A percentile compares a stretch with the other conserved stretches of the same genome.
Evolutionary conservation across 306 rosid species (phyloP).

Genomic region (Vachellia collinsii): DNA sequence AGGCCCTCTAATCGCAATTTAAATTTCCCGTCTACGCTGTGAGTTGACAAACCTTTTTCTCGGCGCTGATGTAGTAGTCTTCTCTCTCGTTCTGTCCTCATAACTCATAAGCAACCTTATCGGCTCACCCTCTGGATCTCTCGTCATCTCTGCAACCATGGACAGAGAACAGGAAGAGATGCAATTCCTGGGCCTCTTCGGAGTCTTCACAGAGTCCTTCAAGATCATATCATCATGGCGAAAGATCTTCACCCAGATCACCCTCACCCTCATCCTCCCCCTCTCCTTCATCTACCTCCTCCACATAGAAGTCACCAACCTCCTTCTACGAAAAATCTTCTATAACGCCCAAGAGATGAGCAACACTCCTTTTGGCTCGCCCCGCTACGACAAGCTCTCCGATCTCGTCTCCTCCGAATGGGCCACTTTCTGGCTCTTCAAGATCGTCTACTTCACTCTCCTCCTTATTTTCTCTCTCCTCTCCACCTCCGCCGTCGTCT

Average conservation of each 20-base stretch:
- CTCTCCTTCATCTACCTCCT: slow-evolving; percentile 59
- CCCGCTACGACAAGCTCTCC: slow-evolving; percentile 41
- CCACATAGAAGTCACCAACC: slow-evolving; percentile 54
- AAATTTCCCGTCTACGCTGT: background rate
- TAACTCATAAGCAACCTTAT: background rate
- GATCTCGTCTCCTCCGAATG: slow-evolving; percentile 48
- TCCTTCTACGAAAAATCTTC: slow-evolving; percentile 43
- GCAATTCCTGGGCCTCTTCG: slow-evolving; percentile 60
- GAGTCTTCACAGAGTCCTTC: slow-evolving; percentile 60
- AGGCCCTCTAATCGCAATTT: background rate
- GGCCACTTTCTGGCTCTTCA: slow-evolving; percentile 46
- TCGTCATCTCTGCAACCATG: slow-evolving; percentile 43
- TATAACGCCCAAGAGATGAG: slow-evolving; percentile 26
- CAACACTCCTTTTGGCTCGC: slow-evolving; percentile 22
- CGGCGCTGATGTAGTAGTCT: too few species aligned
- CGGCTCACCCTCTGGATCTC: background rate
- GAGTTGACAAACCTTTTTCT: background rate
- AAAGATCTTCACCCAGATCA: slow-evolving; percentile 63
- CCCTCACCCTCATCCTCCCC: slow-evolving; percentile 66
- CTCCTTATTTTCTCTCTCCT: slow-evolving; percentile 35
- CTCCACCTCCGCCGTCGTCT: slow-evolving; percentile 70
- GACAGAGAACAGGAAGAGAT: slow-evolving; percentile 74
- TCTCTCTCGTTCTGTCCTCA: background rate
- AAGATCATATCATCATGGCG: slow-evolving; percentile 52
- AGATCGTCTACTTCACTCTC: slow-evolving; percentile 41